These are phyloP conservation scores for Eudorina sp. DNA, from an alignment of 139 green algal species.

Conservation along the genomic window DNA sequence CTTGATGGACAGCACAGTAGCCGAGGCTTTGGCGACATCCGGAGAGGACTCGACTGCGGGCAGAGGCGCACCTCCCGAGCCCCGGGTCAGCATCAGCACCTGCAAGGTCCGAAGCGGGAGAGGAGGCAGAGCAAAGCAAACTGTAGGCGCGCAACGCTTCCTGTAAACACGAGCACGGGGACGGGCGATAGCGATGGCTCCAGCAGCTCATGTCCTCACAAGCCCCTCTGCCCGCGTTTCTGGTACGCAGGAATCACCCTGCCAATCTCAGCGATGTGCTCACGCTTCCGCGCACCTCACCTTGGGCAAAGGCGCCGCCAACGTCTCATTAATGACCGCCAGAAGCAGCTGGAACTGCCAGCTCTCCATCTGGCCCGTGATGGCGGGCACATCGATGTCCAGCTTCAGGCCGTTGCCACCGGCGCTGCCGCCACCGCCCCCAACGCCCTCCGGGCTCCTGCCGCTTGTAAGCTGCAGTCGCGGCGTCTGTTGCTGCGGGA, in stretches of 20 bases:
- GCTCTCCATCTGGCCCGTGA: slow-evolving; percentile 69
- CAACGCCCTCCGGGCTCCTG: background rate
- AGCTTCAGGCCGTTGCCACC: slow-evolving; percentile 39
- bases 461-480: background rate
- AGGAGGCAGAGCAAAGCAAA: no score
- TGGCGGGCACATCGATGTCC: slow-evolving; percentile 58
- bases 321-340: slow-evolving; percentile 69
- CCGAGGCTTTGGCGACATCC: slow-evolving; percentile 43
- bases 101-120: background rate
- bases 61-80: background rate
- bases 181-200: no score
- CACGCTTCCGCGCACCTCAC: no score
- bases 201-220: no score
- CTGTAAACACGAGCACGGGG: no score
- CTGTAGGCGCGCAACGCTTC: no score
- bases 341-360: slow-evolving; percentile 79
- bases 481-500: background rate
- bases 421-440: background rate
- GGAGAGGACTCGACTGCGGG: slow-evolving; percentile 43
- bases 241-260: no score
- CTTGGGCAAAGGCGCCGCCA: slow-evolving; percentile 54
- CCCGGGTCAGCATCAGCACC: slow-evolving; percentile 12
- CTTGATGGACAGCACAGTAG: slow-evolving; percentile 48
- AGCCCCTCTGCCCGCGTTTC: no score
- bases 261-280: no score